Evolutionary conservation across 2,329 filamentous ascomycete species (phyloP).

Genomic region (Hypoxylon sp.): DNA sequence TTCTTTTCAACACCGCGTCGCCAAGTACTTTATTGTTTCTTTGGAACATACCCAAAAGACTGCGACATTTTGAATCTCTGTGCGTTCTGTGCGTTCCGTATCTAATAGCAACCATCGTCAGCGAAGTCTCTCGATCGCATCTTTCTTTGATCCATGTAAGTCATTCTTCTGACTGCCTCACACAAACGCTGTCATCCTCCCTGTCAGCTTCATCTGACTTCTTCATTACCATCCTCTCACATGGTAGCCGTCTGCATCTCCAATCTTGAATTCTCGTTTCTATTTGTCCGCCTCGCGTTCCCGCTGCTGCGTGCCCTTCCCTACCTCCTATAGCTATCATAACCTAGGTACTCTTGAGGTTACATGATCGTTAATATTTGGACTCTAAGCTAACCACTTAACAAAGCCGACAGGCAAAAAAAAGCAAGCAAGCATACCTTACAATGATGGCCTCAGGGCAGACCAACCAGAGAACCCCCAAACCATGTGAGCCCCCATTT

Average conservation of each 20-base stretch:
- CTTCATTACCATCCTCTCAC: not conserved
- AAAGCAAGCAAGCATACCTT: no score
- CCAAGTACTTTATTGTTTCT: not conserved
- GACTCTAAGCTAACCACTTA: not conserved
- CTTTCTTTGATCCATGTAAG: constrained; percentile 9
- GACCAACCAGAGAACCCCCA: no score
- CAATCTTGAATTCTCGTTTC: not conserved
- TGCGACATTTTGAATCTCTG: no score
- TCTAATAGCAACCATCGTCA: not conserved
- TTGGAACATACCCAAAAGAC: no score
- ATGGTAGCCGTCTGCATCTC: not conserved
- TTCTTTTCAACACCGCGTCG: not conserved
- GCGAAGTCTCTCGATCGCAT: not conserved
- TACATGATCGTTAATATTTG: not conserved
- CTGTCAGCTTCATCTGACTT: not conserved
- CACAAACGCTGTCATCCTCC: constrained; percentile 16
- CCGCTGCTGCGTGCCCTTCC: not conserved
- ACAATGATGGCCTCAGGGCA: no score
- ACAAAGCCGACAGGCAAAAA: not conserved
- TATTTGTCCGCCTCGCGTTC: not conserved
- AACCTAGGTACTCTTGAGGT: not conserved
- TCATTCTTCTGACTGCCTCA: constrained; percentile 26
- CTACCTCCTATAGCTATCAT: not conserved
- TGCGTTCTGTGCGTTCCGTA: no score
- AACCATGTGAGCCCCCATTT: constrained; percentile 17